A percentile compares a stretch with the other conserved stretches of the same genome.
These are phyloP conservation scores for Gyromitra esculenta DNA, from an alignment of 2,329 filamentous ascomycete species.

Conservation along the genomic window DNA sequence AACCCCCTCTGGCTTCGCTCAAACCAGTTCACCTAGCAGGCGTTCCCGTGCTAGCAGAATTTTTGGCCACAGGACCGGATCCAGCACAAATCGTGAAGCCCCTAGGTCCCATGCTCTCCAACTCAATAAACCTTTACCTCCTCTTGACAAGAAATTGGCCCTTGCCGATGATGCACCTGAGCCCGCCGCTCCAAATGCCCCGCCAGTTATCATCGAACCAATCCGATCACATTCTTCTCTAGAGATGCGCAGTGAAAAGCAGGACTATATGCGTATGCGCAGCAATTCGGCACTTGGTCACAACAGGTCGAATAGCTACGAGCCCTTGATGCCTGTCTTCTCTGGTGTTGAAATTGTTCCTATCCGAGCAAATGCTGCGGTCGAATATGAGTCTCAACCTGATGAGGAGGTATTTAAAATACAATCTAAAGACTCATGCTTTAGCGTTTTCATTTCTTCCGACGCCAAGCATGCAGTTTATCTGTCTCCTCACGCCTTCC, in stretches of 20 bases:
- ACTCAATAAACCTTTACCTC: conserved; percentile 53
- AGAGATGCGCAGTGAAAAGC: conserved; percentile 50
- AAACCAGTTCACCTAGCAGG: conserved; percentile 21
- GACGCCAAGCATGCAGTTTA: conserved; percentile 53
- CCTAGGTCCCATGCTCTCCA: conserved; percentile 43
- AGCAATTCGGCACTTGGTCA: conserved; percentile 37
- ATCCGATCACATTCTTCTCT: conserved; percentile 51
- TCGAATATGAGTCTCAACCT: conserved; percentile 52
- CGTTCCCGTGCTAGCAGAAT: conserved; percentile 45
- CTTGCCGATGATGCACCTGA: conserved; percentile 51
- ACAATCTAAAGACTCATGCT: conserved; percentile 53
- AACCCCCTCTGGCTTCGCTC: conserved; percentile 36
- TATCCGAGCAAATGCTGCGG: conserved; percentile 27
- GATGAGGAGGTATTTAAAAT: conserved; percentile 51
- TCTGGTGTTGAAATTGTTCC: conserved; percentile 47
- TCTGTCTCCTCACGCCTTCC: conserved; percentile 52
- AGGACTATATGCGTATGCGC: conserved; percentile 40
- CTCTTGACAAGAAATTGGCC: conserved; percentile 34
- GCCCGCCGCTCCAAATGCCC: conserved; percentile 32
- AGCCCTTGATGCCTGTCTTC: conserved; percentile 43
- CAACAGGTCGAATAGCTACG: conserved; percentile 46
- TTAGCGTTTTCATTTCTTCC: conserved; percentile 47
- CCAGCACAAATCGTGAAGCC: conserved; percentile 23
- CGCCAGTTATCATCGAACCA: conserved; percentile 43
- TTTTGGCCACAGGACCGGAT: conserved; percentile 35